Base-by-base conservation (phyloP, 2,329 filamentous ascomycete genomes). In the Macrophomina pseudophaseolina region DNA sequence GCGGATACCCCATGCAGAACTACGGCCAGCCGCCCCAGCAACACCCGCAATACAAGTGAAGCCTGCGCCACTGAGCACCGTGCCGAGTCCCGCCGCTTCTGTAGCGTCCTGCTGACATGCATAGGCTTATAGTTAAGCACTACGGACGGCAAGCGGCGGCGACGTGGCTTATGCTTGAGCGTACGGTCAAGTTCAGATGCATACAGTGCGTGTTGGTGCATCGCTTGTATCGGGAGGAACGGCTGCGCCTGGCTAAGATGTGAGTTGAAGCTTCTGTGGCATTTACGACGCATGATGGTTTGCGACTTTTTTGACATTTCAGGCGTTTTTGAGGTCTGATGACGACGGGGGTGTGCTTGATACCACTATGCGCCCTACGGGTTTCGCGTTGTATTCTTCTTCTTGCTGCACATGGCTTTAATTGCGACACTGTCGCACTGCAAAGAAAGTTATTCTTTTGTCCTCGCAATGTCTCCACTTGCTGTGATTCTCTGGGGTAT, bases 1-100 rank as follows among this genome's bases (percentile, higher is more conserved):
- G 5, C 67, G 71, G 62, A 28, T 68, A 32, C 49, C 51, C 63
- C 7, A 66, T 65, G 59, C 60, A 65, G 30, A 44, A 51, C 40
- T 67, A 64, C 46, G 66, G 58, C 32, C 59, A 64, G 48, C 59
- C 54, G 35, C 66, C 56, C 3, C 56, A 66, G 11, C 65, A 59
- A 16, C 66, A 63, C 12, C 66, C 54, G 62, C 63, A 66, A 33
- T 68, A 69, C 58, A 69, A 69, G 63, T 69, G 62, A 35, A 60
- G 42, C 44, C 56, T 46, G 40, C 56, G 42, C 30, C 35, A n/a
- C 44, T 32, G 23, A 60, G 6, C 16, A 33, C 8, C 28, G 35
- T 46, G 14, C 42, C 30, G 14, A 46, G 51, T 23, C 44, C 32
- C 42, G 53, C 14, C 14, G 30, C 42, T 30, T n/a, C 51, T 38